These are phyloP conservation scores for Plasmodium coatneyi DNA, from an alignment of 169 alveolate genomes.

Conservation along the genomic window DNA sequence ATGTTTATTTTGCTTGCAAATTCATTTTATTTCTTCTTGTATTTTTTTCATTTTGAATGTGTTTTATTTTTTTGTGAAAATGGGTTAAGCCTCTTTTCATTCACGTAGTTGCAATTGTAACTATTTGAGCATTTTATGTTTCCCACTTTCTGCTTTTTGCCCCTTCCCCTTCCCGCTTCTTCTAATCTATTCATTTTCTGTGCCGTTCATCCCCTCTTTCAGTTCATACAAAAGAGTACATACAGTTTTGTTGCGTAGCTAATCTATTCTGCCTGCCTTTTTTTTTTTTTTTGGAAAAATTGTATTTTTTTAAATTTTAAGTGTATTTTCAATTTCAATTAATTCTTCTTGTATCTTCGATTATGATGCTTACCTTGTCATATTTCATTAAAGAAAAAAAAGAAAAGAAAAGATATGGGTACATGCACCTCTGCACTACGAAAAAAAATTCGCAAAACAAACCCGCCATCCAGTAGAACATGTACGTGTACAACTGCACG, in stretches of 20 bases:
- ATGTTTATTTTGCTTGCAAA: not conserved
- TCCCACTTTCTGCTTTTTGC: not conserved
- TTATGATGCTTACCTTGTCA: constrained; percentile 34
- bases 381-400: not conserved
- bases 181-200: not conserved
- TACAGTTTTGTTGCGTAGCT: not conserved
- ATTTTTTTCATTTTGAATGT: not conserved
- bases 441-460: constrained; percentile 34
- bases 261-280: not conserved
- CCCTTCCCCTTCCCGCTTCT: not conserved
- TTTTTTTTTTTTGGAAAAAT: not conserved
- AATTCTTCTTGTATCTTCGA: not conserved
- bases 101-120: not conserved
- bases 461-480: not conserved
- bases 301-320: constrained; percentile 1
- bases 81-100: not conserved
- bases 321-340: constrained; percentile 3
- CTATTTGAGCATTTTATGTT: not conserved
- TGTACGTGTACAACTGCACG: not conserved
- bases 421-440: constrained; percentile 64
- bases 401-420: constrained; percentile 65
- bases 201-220: not conserved
- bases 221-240: not conserved
- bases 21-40: not conserved
- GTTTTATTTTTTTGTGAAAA: constrained; percentile 7